Evolutionary conservation across 768 basidiomycete genomes (phyloP).

Genomic region (Sporobolomyces roseus): DNA sequence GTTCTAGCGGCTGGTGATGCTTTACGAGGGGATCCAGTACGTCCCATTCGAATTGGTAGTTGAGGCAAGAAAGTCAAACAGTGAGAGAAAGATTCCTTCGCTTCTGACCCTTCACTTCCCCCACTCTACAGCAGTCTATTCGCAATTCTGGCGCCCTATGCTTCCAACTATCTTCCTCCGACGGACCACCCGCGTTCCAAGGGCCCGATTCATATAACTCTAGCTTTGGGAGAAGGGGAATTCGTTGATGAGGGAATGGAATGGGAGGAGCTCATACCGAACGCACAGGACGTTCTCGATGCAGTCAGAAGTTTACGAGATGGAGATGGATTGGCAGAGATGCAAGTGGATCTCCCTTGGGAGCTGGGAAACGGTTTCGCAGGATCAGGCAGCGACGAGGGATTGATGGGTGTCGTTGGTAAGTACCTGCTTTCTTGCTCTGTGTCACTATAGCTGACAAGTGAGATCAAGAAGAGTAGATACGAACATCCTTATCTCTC

Average conservation of each 20-base stretch:
- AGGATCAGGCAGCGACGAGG: neutral
- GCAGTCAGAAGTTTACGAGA: conserved; percentile 9
- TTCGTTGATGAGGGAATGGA: conserved; percentile 2
- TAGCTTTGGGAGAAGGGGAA: conserved; percentile 7
- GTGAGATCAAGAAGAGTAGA: conserved; percentile 3
- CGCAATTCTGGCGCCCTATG: conserved; percentile 29
- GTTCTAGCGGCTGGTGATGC: neutral
- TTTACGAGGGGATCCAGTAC: conserved; percentile 13
- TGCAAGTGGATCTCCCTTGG: conserved; percentile 28
- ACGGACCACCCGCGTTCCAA: neutral
- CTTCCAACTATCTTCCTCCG: conserved; percentile 5
- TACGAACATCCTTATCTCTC: conserved; percentile 34
- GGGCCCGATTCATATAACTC: conserved; percentile 14
- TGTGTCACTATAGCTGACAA: neutral
- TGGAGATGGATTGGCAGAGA: neutral
- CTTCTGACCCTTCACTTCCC: neutral
- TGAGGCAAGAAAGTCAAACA: neutral
- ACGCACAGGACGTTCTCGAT: conserved; percentile 16
- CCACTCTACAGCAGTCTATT: neutral
- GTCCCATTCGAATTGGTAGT: conserved; percentile 10
- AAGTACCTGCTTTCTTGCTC: neutral
- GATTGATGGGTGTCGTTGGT: conserved; percentile 19
- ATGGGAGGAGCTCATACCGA: conserved; percentile 1
- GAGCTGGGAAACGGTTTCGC: conserved; percentile 7
- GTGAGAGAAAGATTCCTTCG: neutral